phyloP scores from a whole-genome alignment of 2,329 filamentous ascomycete species.

The Sclerotinia trifoliorum region DNA sequence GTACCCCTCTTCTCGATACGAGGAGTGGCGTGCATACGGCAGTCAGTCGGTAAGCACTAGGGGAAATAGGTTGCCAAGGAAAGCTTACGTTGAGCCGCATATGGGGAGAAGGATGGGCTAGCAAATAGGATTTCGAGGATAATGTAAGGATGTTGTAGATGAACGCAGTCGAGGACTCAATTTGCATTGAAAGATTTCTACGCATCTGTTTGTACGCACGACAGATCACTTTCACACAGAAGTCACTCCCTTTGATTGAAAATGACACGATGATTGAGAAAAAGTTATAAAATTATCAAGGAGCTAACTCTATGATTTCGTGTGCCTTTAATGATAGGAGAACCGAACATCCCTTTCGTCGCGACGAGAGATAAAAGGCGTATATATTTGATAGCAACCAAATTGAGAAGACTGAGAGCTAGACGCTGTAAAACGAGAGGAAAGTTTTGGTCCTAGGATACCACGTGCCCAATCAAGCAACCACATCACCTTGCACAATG shows the following conservation, averaged over 20 bases:
- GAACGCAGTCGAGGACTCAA: too few relatives aligned
- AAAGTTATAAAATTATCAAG: neutral
- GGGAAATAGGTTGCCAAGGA: too few relatives aligned
- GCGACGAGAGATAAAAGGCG: neutral
- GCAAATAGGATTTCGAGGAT: too few relatives aligned
- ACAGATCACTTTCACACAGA: too few relatives aligned
- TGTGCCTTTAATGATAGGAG: neutral
- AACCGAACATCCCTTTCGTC: neutral
- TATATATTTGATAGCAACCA: neutral
- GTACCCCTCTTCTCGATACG: too few relatives aligned
- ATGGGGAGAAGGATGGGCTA: too few relatives aligned
- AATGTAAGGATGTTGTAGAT: too few relatives aligned
- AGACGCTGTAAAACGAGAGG: neutral
- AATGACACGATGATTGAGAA: neutral
- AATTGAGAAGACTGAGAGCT: too few relatives aligned
- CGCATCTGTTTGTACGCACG: too few relatives aligned
- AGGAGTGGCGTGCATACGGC: too few relatives aligned
- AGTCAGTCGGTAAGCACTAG: too few relatives aligned
- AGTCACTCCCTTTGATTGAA: neutral
- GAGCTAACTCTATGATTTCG: neutral
- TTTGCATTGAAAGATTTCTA: neutral
- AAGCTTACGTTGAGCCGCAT: too few relatives aligned
- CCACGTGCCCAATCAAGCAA: neutral
- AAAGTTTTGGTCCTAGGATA: neutral
- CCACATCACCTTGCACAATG: constrained; percentile 41